Conservation (phyloP, 148 eudicot genomes). For the Vaccinium darrowii region DNA sequence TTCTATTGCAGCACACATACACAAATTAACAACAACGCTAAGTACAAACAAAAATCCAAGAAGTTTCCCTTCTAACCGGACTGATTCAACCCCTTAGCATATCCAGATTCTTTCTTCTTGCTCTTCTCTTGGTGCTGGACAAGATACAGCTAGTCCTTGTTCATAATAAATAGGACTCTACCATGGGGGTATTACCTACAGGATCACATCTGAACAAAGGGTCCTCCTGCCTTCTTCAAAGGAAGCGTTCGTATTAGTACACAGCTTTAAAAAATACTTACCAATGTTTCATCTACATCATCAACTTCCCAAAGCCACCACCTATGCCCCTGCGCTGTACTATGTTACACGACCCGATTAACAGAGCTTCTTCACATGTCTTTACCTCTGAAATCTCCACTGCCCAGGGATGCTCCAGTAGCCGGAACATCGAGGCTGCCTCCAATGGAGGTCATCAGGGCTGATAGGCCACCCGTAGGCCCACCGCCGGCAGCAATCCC, state of each 20-base stretch:
- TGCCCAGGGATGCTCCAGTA: conserved; percentile 44
- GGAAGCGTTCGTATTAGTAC: background rate
- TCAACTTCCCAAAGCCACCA: background rate
- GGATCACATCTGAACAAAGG: background rate
- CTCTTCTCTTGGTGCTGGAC: background rate
- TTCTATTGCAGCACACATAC: background rate
- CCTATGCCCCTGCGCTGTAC: background rate
- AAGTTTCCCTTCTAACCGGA: background rate
- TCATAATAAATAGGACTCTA: background rate
- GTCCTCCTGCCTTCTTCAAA: background rate
- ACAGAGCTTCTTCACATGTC: conserved; percentile 45
- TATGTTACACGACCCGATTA: conserved; percentile 11
- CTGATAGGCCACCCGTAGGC: conserved; percentile 53
- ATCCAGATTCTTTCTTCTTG: background rate
- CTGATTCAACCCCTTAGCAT: background rate
- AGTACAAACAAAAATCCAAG: background rate
- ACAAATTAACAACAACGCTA: background rate
- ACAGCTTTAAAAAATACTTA: background rate
- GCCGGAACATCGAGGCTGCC: conserved; percentile 56
- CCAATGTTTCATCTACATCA: background rate
- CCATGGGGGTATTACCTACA: background rate
- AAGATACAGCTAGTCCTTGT: too few relatives aligned
- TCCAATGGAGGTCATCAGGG: conserved; percentile 67
- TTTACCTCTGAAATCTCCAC: conserved; percentile 51
- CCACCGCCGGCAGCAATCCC: conserved; percentile 83